Percentiles rank a stretch among this genome's conserved stretches.
Conservation (phyloP, 1,139 yeast species). For the Ogataea hybrid region DNA sequence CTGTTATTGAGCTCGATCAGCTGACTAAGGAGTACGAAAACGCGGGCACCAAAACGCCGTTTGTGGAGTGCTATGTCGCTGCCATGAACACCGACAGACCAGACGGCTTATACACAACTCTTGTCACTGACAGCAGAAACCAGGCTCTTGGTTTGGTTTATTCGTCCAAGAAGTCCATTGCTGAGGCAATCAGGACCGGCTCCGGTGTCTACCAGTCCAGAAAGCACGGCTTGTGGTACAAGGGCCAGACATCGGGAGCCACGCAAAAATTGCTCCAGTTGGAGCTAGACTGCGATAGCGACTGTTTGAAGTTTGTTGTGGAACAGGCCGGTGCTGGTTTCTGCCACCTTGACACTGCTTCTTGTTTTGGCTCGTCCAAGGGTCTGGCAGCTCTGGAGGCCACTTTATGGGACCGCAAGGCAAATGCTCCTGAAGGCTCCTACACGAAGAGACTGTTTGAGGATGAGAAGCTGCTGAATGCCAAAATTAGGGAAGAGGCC, state of each 20-base stretch:
- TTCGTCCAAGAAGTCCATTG: conserved; percentile 78
- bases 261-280: conserved; percentile 71
- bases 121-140: conserved; percentile 68
- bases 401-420: conserved; percentile 53
- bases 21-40: conserved; percentile 44
- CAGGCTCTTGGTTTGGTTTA: conserved; percentile 86
- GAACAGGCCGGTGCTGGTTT: conserved; percentile 83
- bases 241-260: conserved; percentile 94
- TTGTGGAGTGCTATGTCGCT: conserved; percentile 53
- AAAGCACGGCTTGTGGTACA: conserved; percentile 88
- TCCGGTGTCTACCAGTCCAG: conserved; percentile 96
- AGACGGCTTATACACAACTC: conserved; percentile 83
- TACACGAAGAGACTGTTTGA: conserved; percentile 85
- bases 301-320: conserved; percentile 82
- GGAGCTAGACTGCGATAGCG: conserved; percentile 88
- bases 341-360: conserved; percentile 79
- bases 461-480: conserved; percentile 70
- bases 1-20: conserved; percentile 42
- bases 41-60: conserved; percentile 30
- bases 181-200: conserved; percentile 74
- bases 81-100: conserved; percentile 75
- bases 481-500: conserved; percentile 94
- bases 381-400: conserved; percentile 69
- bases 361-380: conserved; percentile 73
- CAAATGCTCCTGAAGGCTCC: conserved; percentile 82